Conservation (phyloP, 2,329 filamentous ascomycete species). For the Fusarium vanettenii region DNA sequence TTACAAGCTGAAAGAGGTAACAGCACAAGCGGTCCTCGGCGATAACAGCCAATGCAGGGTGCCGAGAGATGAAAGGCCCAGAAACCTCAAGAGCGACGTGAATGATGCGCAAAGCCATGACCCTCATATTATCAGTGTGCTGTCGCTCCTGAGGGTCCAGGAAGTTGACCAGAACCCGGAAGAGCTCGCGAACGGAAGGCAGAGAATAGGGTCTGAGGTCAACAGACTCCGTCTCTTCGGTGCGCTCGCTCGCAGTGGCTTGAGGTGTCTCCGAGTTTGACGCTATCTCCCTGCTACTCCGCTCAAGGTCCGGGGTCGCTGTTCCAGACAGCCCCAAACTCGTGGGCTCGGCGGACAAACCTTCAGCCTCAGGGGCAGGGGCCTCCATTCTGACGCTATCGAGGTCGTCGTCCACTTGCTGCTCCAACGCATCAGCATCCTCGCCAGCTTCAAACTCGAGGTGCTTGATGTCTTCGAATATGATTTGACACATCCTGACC, state of each 20-base stretch:
- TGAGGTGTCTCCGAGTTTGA: constrained; percentile 56
- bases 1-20: constrained; percentile 94
- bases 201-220: constrained; percentile 90
- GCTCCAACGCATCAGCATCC: constrained; percentile 73
- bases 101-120: constrained; percentile 97
- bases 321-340: constrained; percentile 32
- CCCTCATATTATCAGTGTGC: constrained; percentile 93
- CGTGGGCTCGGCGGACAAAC: constrained; percentile 28
- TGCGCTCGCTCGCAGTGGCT: constrained; percentile 46
- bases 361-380: constrained; percentile 30
- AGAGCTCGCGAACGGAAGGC: constrained; percentile 93
- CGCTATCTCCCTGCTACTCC: constrained; percentile 63
- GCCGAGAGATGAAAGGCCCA: constrained; percentile 92
- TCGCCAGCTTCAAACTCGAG: constrained; percentile 78
- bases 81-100: constrained; percentile 97
- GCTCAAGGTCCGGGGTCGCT: constrained; percentile 33
- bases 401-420: constrained; percentile 74
- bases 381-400: constrained; percentile 84
- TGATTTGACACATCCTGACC: constrained; percentile 99
- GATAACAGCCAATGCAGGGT: constrained; percentile 86
- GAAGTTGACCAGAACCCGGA: constrained; percentile 92
- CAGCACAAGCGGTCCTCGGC: constrained; percentile 94
- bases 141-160: constrained; percentile 92
- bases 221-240: constrained; percentile 58
- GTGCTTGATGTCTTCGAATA: constrained; percentile 92